phyloP scores from a whole-genome alignment of 495 filamentous ascomycete genomes.

The Penicillium crystallinum region DNA sequence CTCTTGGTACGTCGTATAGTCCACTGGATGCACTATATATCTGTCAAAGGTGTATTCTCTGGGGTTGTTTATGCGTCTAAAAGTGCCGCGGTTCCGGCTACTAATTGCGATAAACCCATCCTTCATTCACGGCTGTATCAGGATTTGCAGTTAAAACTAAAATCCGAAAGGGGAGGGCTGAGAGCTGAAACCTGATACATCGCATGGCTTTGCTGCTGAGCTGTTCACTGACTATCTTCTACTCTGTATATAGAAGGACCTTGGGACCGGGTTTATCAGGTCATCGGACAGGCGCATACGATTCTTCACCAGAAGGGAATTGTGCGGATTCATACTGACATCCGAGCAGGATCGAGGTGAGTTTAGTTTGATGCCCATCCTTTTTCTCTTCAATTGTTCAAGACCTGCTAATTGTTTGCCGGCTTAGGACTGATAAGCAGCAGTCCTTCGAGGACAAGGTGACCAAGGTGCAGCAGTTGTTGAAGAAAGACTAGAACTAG shows the following conservation, averaged over 20 bases:
- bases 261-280: constrained; percentile 83
- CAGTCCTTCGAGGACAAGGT: constrained; percentile 66
- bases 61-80: too few species aligned
- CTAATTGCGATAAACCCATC: background rate
- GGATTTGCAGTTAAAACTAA: background rate
- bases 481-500: constrained; percentile 36
- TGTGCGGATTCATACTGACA: constrained; percentile 81
- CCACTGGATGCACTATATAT: background rate
- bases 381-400: background rate
- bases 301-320: constrained; percentile 78
- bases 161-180: background rate
- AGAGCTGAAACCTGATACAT: background rate
- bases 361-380: constrained; percentile 12
- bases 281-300: constrained; percentile 87
- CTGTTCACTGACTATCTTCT: background rate
- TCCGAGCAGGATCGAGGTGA: constrained; percentile 79
- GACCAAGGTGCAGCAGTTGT: constrained; percentile 53
- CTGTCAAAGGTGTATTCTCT: too few species aligned
- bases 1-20: constrained; percentile 62
- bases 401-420: too few species aligned
- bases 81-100: background rate
- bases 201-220: background rate
- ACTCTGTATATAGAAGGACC: constrained; percentile 60
- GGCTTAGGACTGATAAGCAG: constrained; percentile 63
- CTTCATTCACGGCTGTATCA: background rate